Evolutionary conservation across 495 filamentous ascomycete species (phyloP).

Genomic region (Pseudoneurospora amorphoporcata): DNA sequence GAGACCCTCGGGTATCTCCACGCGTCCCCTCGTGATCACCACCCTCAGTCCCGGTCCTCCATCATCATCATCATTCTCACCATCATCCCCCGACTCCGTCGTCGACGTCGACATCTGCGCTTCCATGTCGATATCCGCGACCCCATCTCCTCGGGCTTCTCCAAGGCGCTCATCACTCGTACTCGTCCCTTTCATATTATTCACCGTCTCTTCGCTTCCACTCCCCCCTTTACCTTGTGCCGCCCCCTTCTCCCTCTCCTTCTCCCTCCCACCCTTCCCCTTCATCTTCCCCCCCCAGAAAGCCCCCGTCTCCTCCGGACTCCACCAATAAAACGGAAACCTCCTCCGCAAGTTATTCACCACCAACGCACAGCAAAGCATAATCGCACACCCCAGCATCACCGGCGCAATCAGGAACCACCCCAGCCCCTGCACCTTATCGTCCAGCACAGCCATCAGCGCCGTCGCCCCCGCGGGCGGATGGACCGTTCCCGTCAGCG

Average conservation of each 20-base stretch:
- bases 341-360: slow-evolving; percentile 68
- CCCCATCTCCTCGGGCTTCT: slow-evolving; percentile 11
- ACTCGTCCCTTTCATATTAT: neutral
- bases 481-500: slow-evolving; percentile 67
- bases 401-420: slow-evolving; percentile 67
- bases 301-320: slow-evolving; percentile 33
- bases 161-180: neutral
- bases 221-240: neutral
- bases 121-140: neutral
- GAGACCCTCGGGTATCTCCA: slow-evolving; percentile 11
- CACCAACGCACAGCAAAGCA: slow-evolving; percentile 55
- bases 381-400: slow-evolving; percentile 51
- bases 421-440: slow-evolving; percentile 46
- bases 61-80: neutral
- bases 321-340: slow-evolving; percentile 77
- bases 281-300: slow-evolving; percentile 8
- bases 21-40: slow-evolving; percentile 4
- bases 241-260: slow-evolving; percentile 2
- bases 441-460: slow-evolving; percentile 59
- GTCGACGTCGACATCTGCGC: neutral
- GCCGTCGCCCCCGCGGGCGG: slow-evolving; percentile 87
- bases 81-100: neutral
- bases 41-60: neutral
- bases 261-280: neutral
- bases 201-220: slow-evolving; percentile 3